A percentile compares a stretch with the other conserved stretches of the same genome.
These are phyloP conservation scores for Cyamopsis tetragonoloba DNA, from an alignment of 306 rosid genomes.

Conservation along the genomic window DNA sequence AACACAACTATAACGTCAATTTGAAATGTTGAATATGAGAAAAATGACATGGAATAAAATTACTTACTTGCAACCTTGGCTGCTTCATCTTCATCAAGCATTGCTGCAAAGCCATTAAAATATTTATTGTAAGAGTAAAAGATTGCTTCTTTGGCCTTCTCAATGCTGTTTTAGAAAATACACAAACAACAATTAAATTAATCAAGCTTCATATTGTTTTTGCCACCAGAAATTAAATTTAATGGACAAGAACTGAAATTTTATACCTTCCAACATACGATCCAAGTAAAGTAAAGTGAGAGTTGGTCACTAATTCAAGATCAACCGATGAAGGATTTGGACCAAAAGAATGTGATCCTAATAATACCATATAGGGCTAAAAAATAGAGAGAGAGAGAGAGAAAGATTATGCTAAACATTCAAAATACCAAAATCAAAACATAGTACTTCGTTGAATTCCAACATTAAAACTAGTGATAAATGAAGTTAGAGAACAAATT, in stretches of 20 bases:
- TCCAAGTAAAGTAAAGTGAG: constrained; percentile 50
- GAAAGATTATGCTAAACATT: not conserved
- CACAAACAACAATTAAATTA: not conserved
- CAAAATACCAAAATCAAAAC: too few species aligned
- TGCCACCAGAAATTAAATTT: not conserved
- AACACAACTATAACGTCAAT: too few species aligned
- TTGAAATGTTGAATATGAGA: too few species aligned
- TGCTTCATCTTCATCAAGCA: constrained; percentile 55
- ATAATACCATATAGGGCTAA: constrained; percentile 69
- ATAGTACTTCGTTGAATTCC: too few species aligned
- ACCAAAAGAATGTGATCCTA: constrained; percentile 51
- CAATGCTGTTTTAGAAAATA: constrained; percentile 30
- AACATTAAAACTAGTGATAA: too few species aligned
- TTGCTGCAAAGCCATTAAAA: constrained; percentile 83
- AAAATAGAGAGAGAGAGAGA: not conserved
- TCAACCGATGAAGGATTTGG: constrained; percentile 22
- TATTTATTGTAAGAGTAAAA: constrained; percentile 56
- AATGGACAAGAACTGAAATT: not conserved
- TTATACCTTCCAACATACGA: constrained; percentile 53
- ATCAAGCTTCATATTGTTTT: not conserved
- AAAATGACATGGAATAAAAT: too few species aligned
- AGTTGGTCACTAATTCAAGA: constrained; percentile 24
- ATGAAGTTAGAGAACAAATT: not conserved
- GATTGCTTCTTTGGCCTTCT: constrained; percentile 48
- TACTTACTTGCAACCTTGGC: constrained; percentile 40